Base-by-base conservation (phyloP, 2,329 filamentous ascomycete species). In the Hymenoscyphus fraxineus region DNA sequence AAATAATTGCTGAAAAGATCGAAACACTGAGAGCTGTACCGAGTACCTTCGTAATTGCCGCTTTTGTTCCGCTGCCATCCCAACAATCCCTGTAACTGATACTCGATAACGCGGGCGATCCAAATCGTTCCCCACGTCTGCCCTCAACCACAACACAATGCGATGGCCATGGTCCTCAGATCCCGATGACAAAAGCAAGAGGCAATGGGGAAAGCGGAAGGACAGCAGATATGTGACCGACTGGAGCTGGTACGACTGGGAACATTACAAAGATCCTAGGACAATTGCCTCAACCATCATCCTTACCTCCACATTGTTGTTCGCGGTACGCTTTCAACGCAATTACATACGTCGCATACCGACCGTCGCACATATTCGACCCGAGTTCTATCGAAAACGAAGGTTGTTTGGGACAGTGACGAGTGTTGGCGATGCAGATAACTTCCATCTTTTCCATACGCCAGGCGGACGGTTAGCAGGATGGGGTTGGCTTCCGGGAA, bases 381-480 rank as follows among this genome's bases (percentile, higher is more conserved):
- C 92, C 1, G 80, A 82, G 12, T 89, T 88, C 74, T 94, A 94
- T 75, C 86, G 91, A 57, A 87, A 82, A 66, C 84, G 91, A 71
- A 93, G 86, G 70, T 75, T 99, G 54, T 90, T 94, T 71, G 95
- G 95, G 15, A 85, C 85, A 67, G 95, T 98, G 54, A 97, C 94
- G 13, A 93, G 91, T 71, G 95, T 99, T 31, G 95, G 96, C 54
- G 95, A 99, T 82, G 96, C 93, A 3, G 95, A 99, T 77, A 94
- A 94, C 75, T 97, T 99, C 76, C 90, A 95, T 71, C 77, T 99
- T 58, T 99, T 90, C 76, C 95, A 99, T 77, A 98, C 93, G 0
- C 95, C 95, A 0, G 94, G 94, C n/a, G 95, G 95, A 12, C 84
- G 88, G 69, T 77, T 93, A 60, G 84, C 89, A 12, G 95, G 95